phyloP scores from a whole-genome alignment of 495 filamentous ascomycete species.

The Penicillium canariense region DNA sequence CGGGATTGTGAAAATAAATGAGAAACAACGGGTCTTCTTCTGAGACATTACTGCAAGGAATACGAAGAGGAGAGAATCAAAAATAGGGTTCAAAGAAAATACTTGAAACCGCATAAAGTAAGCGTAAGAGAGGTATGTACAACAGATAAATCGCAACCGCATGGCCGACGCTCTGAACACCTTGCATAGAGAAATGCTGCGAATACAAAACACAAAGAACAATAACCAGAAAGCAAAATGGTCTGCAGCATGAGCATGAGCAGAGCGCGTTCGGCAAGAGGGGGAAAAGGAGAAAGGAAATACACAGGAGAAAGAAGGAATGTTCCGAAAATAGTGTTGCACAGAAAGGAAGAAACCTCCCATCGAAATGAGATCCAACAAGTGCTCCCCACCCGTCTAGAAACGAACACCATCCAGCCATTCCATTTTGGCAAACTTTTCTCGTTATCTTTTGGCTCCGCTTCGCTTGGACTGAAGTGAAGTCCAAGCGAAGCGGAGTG shows the following conservation, averaged over 20 bases:
- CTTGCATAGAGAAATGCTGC: constrained; percentile 30
- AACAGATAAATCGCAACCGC: constrained; percentile 18
- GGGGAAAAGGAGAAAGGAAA: background rate
- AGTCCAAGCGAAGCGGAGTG: too few relatives aligned
- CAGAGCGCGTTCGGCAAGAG: too few relatives aligned
- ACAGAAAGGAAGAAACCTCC: background rate
- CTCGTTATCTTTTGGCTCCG: background rate
- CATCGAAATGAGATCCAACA: background rate
- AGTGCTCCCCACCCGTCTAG: background rate
- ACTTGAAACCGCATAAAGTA: constrained; percentile 8
- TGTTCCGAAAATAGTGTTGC: background rate
- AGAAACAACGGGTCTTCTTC: too few relatives aligned
- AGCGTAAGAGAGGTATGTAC: constrained; percentile 31
- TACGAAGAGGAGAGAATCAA: background rate
- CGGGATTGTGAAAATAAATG: too few relatives aligned
- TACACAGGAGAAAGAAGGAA: background rate
- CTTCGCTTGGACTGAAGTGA: background rate
- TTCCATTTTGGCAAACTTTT: constrained; percentile 1
- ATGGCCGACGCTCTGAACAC: constrained; percentile 34
- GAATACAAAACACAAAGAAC: constrained; percentile 12
- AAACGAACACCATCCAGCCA: background rate
- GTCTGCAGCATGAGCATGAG: background rate
- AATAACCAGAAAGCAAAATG: constrained; percentile 4
- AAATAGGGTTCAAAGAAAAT: background rate
- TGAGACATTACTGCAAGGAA: background rate